Evolutionary conservation across 1,284 basidiomycete genomes (phyloP), one percentile per base, ranked within the genome.

Genomic region (Leccinum insolens): DNA sequence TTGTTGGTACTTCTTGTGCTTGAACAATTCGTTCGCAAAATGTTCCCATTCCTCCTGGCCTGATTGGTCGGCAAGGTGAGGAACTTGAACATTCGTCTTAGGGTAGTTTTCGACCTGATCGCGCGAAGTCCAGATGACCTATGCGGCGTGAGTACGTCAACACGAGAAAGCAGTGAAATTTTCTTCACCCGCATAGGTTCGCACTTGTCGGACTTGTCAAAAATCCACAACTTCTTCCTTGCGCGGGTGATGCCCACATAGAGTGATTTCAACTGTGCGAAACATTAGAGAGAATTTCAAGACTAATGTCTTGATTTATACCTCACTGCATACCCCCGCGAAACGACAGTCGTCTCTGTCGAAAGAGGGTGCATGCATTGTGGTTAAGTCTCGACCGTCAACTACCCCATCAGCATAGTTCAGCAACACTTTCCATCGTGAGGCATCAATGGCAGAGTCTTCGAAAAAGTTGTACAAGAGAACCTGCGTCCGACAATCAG

Each of bases 171-270:
- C 58, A 3, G 55, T 25, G 44, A 31, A 49, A 57, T 52, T 12
- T 58, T 7, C 68, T 81, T 70, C 65, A 90, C 90, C 71, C 83
- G 79, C 86, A 0, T 22, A 22, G 89, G 84, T 62, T 86, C 84
- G 7, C 84, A 82, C 63, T 82, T 86, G 4, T 82, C 78, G 2
- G 88, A 91, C 39, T 81, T 80, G 75, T 92, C 91, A 7, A 84
- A 84, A 12, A 92, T 87, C 88, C 89, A 90, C 2, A 91, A 74
- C 61, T 89, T 88, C 69, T 87, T 88, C 44, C 89, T 81, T 2
- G 90, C 89, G 57, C 91, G 77, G 0, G 91, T 92, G 52, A 91
- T 83, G 0, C 89, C 31, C 31, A 31, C 31, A 31, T 31, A 31
- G 31, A 31, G 31, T 31, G 31, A 31, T 31, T 31, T 31, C 0